Evolutionary conservation across 148 eudicot species (phyloP), one percentile per base, ranked within the genome.

Genomic region (Fallopia convolvulus): DNA sequence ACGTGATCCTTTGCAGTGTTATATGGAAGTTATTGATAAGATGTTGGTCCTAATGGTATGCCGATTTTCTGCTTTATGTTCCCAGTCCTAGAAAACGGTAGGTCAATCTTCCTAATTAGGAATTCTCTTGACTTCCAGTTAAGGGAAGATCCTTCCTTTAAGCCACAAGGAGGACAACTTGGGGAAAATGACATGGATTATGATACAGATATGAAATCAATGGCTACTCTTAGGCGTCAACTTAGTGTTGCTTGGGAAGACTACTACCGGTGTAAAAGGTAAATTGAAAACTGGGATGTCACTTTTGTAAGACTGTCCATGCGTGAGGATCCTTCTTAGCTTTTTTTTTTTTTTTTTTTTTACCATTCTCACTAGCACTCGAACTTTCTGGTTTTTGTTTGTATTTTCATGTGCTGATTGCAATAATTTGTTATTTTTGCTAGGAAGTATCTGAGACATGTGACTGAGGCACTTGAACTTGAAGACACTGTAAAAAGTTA

Each of bases 181-280:
- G 97, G 97, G 78, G 97, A 93, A 81, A 91, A 91, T 85, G 98
- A 93, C 76, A 90, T 93, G 97, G 97, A 93, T 65, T 90, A 93
- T 78, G 98, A 93, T 81, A 83, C 92, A 80, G 98, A 93, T 84
- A 97, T 90, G 82, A 93, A 93, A 85, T 88, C 98, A 65, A 88
- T 93, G 98, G 98, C 97, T 82, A 82, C 86, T 74, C 94, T 93
- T 65, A 91, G 98, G 85, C 97, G 94, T 55, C 91, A 91, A 72
- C 90, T 93, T 77, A 88, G 94, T 81, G 84, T 83, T 80, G 97
- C 94, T 52, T 85, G 90, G 23, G 98, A 93, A 79, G 89, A 91
- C 80, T 93, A 93, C 75, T 86, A 89, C 80, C 90, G 94, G 21
- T 93, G 81, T 84, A 93, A 87, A 84, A 93, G 98, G 98, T 93